Conservation (phyloP, 208 protist species). For the Vickermania ingenoplastis region DNA sequence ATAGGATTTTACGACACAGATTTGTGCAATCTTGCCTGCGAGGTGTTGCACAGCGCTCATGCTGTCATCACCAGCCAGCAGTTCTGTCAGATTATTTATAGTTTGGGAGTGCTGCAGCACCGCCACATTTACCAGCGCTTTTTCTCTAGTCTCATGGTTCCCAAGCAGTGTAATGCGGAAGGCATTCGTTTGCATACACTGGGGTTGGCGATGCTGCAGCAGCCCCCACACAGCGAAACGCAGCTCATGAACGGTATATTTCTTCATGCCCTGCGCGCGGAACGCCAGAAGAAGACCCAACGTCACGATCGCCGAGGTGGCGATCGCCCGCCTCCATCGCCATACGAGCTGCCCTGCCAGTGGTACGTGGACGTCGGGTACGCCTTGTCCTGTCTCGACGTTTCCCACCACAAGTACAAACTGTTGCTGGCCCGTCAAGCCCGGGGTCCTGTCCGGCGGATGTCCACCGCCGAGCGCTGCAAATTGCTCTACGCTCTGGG, state of each 20-base stretch:
- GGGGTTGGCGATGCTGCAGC: slow-evolving; percentile 82
- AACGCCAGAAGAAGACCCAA: neutral
- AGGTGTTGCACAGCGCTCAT: slow-evolving; percentile 55
- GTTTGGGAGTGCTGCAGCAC: slow-evolving; percentile 79
- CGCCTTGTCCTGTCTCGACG: slow-evolving; percentile 58
- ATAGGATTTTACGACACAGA: slow-evolving; percentile 75
- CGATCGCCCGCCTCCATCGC: neutral
- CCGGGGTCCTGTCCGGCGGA: slow-evolving; percentile 27
- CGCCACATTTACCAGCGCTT: slow-evolving; percentile 73
- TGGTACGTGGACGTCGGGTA: slow-evolving; percentile 83
- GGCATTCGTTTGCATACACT: slow-evolving; percentile 47
- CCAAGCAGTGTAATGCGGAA: slow-evolving; percentile 57
- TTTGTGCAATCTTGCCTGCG: slow-evolving; percentile 71
- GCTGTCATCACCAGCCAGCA: slow-evolving; percentile 68
- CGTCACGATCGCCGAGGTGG: neutral
- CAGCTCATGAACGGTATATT: slow-evolving; percentile 70
- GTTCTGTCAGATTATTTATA: slow-evolving; percentile 66
- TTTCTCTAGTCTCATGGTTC: slow-evolving; percentile 56
- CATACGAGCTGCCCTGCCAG: slow-evolving; percentile 29
- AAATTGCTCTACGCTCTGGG: slow-evolving; percentile 77
- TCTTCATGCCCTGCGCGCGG: slow-evolving; percentile 58
- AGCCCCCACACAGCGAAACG: slow-evolving; percentile 29
- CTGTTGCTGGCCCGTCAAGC: slow-evolving; percentile 60
- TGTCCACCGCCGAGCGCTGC: slow-evolving; percentile 56
- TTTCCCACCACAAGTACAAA: slow-evolving; percentile 70